phyloP scores from a whole-genome alignment of 2,329 filamentous ascomycete genomes.

The Purpureocillium takamizusanense region DNA sequence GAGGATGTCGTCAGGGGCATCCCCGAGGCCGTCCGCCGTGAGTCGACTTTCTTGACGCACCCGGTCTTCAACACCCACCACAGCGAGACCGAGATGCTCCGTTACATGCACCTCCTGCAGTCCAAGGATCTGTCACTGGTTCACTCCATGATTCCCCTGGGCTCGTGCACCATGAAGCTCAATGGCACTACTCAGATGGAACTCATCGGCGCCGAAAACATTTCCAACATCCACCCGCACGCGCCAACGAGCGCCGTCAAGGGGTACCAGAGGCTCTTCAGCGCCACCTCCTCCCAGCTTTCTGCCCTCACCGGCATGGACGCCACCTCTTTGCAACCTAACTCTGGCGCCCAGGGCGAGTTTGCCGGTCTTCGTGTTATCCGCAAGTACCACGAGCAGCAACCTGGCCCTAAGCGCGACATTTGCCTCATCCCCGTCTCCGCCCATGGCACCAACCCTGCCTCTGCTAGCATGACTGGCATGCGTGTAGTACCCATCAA shows the following conservation, averaged over 20 bases:
- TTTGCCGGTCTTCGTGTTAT: slow-evolving; percentile 87
- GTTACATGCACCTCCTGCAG: slow-evolving; percentile 88
- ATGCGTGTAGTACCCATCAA: slow-evolving; percentile 92
- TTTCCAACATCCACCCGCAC: slow-evolving; percentile 76
- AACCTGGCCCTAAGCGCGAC: slow-evolving; percentile 63
- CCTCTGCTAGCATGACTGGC: slow-evolving; percentile 89
- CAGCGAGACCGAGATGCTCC: slow-evolving; percentile 87
- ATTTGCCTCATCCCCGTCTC: slow-evolving; percentile 93
- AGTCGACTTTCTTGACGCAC: slow-evolving; percentile 71
- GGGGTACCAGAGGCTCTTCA: slow-evolving; percentile 64
- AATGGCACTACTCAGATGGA: slow-evolving; percentile 93
- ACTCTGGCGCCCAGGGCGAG: slow-evolving; percentile 92
- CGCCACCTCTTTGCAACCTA: slow-evolving; percentile 83
- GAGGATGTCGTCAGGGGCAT: slow-evolving; percentile 32
- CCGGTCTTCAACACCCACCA: slow-evolving; percentile 93
- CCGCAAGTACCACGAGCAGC: slow-evolving; percentile 69
- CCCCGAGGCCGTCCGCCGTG: slow-evolving; percentile 56
- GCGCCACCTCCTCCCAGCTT: slow-evolving; percentile 66
- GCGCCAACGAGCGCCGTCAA: slow-evolving; percentile 52
- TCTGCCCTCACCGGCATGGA: slow-evolving; percentile 82
- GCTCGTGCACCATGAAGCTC: slow-evolving; percentile 97
- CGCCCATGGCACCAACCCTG: slow-evolving; percentile 92
- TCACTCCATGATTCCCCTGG: slow-evolving; percentile 95
- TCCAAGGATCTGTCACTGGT: slow-evolving; percentile 91
- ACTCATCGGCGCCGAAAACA: slow-evolving; percentile 67